phyloP scores from a whole-genome alignment of 306 rosid species.

The Castanea mollissima region DNA sequence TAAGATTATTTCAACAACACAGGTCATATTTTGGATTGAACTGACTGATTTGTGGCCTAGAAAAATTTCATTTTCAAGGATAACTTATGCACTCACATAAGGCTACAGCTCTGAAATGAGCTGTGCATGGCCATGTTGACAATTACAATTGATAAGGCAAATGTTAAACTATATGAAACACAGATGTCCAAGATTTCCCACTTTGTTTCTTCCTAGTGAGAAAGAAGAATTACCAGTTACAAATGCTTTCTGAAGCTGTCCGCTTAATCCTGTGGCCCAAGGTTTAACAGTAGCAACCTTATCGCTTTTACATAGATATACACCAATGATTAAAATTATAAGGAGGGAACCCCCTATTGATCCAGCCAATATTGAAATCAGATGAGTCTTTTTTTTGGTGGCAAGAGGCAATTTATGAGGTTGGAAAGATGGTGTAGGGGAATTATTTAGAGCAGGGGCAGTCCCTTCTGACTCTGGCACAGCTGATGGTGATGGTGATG shows the following conservation, averaged over 20 bases:
- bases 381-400: neutral
- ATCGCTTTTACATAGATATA: constrained; percentile 51
- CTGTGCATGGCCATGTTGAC: neutral
- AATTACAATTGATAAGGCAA: neutral
- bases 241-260: constrained; percentile 97
- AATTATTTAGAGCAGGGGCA: fast-evolving
- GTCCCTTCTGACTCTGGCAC: neutral
- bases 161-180: neutral
- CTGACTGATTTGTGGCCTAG: neutral
- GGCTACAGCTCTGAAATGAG: neutral
- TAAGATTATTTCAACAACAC: constrained; percentile 9
- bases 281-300: constrained; percentile 86
- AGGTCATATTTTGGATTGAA: constrained; percentile 8
- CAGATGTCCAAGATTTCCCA: neutral
- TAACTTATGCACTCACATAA: neutral
- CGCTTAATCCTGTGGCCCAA: constrained; percentile 94
- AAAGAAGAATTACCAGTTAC: constrained; percentile 62
- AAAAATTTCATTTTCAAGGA: neutral
- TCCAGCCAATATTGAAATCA: constrained; percentile 40
- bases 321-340: constrained; percentile 28
- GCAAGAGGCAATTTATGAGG: neutral
- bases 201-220: neutral
- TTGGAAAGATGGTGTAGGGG: constrained; percentile 11
- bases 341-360: constrained; percentile 42
- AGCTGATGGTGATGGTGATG: neutral